phyloP scores from a whole-genome alignment of 2,329 filamentous ascomycete genomes.

The Paecilomyces niveus region DNA sequence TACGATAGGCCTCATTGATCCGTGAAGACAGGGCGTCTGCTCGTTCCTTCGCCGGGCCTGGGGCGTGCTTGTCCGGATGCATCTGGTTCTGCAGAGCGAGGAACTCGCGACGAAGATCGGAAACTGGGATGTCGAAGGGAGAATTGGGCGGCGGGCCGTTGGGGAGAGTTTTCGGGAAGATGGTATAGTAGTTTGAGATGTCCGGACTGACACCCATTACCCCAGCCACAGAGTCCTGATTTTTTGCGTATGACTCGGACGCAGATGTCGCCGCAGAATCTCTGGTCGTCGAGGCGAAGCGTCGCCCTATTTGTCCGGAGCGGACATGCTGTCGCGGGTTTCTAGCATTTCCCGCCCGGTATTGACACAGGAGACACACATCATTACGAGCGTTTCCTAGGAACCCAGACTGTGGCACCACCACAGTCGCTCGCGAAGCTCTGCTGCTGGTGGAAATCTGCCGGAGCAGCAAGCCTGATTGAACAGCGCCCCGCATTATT shows the following conservation, averaged over 20 bases:
- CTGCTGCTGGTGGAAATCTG: background rate
- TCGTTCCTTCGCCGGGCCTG: constrained; percentile 42
- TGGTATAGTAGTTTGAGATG: constrained; percentile 65
- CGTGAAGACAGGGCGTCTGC: constrained; percentile 73
- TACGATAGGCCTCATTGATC: constrained; percentile 90
- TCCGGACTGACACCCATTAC: constrained; percentile 19
- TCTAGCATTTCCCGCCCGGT: background rate
- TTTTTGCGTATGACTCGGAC: background rate
- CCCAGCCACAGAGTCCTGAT: background rate
- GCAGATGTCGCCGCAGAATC: background rate
- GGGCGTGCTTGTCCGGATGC: constrained; percentile 44
- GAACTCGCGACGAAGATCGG: constrained; percentile 73
- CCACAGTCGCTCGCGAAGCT: background rate
- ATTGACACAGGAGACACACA: constrained; percentile 2
- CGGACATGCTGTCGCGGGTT: background rate
- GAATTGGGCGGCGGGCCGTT: constrained; percentile 69
- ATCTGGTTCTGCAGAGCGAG: constrained; percentile 63
- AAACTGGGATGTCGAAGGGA: constrained; percentile 66
- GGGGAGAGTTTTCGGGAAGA: constrained; percentile 78
- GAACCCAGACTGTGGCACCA: background rate
- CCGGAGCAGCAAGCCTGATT: background rate
- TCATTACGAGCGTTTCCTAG: background rate
- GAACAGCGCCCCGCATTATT: background rate
- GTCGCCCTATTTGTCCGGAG: background rate
- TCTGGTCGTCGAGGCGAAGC: background rate